phyloP scores from a whole-genome alignment of 768 basidiomycete species.

The Rhodocollybia butyracea region DNA sequence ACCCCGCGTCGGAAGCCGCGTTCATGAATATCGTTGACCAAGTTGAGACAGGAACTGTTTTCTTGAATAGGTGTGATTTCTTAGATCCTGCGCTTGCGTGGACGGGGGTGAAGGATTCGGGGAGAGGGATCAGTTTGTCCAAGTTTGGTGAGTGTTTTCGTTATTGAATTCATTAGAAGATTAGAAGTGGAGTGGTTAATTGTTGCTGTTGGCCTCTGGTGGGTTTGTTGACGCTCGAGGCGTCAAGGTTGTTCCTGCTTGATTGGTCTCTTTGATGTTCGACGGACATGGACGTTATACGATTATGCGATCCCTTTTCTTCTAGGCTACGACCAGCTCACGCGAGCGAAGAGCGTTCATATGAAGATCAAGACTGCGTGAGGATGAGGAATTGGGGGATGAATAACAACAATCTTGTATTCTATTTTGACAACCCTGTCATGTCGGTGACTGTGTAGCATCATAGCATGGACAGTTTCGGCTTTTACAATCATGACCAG shows the following conservation, averaged over 20 bases:
- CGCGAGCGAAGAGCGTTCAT: constrained; percentile 74
- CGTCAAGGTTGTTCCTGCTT: not conserved
- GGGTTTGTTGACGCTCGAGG: too few relatives aligned
- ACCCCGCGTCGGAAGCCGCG: constrained; percentile 58
- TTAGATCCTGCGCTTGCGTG: constrained; percentile 92
- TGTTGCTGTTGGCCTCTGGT: too few relatives aligned
- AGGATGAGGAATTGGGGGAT: not conserved
- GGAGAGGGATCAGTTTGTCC: constrained; percentile 86
- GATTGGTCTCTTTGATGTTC: not conserved
- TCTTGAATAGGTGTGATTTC: constrained; percentile 87
- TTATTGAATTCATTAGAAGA: too few relatives aligned
- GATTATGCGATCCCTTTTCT: constrained; percentile 5
- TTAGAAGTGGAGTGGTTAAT: too few relatives aligned
- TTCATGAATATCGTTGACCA: constrained; percentile 69
- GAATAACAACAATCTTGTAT: too few relatives aligned
- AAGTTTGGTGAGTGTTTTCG: constrained; percentile 69
- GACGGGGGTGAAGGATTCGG: constrained; percentile 93
- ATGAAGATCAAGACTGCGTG: constrained; percentile 68
- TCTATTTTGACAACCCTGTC: too few relatives aligned
- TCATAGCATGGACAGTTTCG: too few relatives aligned
- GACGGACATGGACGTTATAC: not conserved
- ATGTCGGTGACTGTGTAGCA: too few relatives aligned
- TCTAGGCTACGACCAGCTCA: constrained; percentile 82
- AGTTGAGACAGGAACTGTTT: constrained; percentile 89
- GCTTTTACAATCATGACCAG: too few relatives aligned